Conservation (phyloP, 106 monocot species). For the Dendrobium catenatum region DNA sequence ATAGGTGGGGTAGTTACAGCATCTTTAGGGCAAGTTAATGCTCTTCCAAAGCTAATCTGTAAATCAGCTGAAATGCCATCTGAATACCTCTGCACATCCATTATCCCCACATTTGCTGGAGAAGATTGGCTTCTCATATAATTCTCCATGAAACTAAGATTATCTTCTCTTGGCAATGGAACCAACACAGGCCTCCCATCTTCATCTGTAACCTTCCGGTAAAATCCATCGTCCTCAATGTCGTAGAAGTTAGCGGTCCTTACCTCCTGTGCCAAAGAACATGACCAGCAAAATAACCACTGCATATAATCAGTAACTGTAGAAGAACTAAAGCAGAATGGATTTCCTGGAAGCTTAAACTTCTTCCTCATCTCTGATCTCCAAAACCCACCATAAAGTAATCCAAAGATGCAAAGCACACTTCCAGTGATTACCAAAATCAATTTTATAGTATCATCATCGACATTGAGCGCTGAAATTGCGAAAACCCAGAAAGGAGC, state of each 20-base stretch:
- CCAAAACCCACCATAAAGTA: conserved; percentile 11
- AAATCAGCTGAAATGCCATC: not conserved
- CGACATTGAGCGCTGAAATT: conserved; percentile 1
- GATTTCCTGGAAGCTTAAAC: conserved; percentile 8
- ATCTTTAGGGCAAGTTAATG: not conserved
- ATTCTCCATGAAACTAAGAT: not conserved
- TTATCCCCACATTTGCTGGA: not conserved
- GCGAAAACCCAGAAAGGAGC: conserved; percentile 19
- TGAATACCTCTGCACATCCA: not conserved
- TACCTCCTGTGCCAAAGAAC: conserved; percentile 9
- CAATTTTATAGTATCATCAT: not conserved
- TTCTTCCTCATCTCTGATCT: conserved; percentile 5
- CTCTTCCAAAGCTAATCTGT: not conserved
- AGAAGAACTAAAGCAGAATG: conserved; percentile 5
- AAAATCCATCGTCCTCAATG: conserved; percentile 20
- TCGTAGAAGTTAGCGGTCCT: conserved; percentile 9
- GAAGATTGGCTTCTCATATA: not conserved
- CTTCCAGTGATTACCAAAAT: conserved; percentile 3
- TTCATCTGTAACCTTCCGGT: not conserved
- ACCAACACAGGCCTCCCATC: not conserved
- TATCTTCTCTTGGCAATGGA: conserved; percentile 13
- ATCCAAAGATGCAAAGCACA: not conserved
- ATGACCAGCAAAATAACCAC: conserved; percentile 10
- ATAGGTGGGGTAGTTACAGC: not conserved
- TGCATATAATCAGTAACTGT: conserved; percentile 13